Conservation (phyloP, 2,329 filamentous ascomycete genomes). For the Rutstroemia sp. region DNA sequence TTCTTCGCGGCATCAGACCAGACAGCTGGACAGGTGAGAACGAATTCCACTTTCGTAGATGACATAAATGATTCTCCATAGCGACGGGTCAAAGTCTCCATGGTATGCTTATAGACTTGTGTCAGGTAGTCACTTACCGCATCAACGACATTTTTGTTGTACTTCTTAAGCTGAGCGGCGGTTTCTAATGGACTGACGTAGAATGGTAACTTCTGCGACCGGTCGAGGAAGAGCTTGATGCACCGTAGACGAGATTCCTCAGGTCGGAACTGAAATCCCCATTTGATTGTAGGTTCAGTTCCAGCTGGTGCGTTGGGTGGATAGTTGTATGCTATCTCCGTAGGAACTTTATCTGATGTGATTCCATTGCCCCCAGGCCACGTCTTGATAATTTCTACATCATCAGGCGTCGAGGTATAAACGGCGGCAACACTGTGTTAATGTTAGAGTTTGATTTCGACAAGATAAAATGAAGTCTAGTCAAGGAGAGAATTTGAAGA, state of each 20-base stretch:
- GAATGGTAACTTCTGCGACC: conserved; percentile 71
- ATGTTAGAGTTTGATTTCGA: not conserved
- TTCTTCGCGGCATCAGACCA: conserved; percentile 86
- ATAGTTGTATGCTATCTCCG: conserved; percentile 58
- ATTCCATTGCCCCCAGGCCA: conserved; percentile 81
- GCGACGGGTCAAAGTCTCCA: conserved; percentile 65
- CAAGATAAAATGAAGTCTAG: not conserved
- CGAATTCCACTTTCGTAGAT: conserved; percentile 68
- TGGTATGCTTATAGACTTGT: conserved; percentile 69
- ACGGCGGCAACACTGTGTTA: conserved; percentile 56
- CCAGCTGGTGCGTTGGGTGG: conserved; percentile 32
- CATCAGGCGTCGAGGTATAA: conserved; percentile 69
- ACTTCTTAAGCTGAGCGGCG: conserved; percentile 65
- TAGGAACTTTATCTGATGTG: conserved; percentile 82
- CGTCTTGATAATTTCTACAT: conserved; percentile 76
- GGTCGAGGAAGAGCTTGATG: conserved; percentile 79
- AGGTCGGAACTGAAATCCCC: conserved; percentile 78
- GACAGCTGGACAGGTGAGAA: conserved; percentile 74
- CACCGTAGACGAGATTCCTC: conserved; percentile 70
- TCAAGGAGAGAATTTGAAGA: too few species aligned
- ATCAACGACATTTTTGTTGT: conserved; percentile 70
- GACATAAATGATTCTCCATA: conserved; percentile 76
- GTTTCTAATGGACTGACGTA: conserved; percentile 75
- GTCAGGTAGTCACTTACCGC: conserved; percentile 74
- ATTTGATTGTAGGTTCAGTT: conserved; percentile 51